Conservation (phyloP, 352 stramenopile species). For the Saprolegnia diclina region DNA sequence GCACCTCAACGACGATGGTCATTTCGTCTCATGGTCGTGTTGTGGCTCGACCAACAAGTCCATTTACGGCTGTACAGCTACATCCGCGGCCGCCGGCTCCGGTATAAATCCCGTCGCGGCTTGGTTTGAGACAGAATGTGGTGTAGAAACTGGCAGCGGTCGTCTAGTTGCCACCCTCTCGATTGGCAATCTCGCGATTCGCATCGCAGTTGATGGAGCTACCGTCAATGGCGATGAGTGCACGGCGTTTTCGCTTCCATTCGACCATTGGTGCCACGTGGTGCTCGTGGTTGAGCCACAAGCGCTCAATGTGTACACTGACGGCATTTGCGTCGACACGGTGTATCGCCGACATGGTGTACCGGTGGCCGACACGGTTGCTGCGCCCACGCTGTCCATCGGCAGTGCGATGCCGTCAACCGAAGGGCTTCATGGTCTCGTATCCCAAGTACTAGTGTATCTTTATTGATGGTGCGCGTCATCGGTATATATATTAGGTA, state of each 20-base stretch:
- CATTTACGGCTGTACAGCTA: background rate
- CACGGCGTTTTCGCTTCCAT: background rate
- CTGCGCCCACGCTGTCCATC: background rate
- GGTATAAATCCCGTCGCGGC: too few relatives aligned
- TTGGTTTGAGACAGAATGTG: too few relatives aligned
- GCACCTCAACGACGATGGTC: background rate
- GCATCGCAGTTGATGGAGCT: background rate
- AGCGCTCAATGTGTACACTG: background rate
- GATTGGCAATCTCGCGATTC: background rate
- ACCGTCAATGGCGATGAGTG: background rate
- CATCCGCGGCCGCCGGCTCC: background rate
- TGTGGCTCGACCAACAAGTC: constrained; percentile 2
- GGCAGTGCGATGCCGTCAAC: background rate
- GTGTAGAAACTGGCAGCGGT: background rate
- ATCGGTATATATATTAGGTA: too few relatives aligned
- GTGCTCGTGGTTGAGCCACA: background rate
- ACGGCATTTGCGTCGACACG: background rate
- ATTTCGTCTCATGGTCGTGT: constrained; percentile 4
- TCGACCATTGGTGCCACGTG: background rate
- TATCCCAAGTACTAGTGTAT: constrained; percentile 12
- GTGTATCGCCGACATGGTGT: background rate
- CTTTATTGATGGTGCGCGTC: too few relatives aligned
- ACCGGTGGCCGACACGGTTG: background rate
- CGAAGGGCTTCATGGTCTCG: background rate
- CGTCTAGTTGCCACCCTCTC: background rate